Base-by-base conservation (phyloP, 2,329 filamentous ascomycete genomes). In the Mycosphaerella sp. region DNA sequence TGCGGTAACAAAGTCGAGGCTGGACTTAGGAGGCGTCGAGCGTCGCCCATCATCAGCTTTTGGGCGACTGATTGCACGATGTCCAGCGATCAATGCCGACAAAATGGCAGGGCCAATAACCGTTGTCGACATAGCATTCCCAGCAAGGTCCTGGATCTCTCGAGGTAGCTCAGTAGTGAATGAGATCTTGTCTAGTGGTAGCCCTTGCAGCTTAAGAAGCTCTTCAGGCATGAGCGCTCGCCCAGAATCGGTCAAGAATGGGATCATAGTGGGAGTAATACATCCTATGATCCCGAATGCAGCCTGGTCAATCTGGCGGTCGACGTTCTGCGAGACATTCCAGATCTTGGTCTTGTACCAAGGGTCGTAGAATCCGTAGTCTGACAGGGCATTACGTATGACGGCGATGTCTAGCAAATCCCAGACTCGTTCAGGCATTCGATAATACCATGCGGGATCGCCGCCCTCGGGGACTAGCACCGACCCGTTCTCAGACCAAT, bases 111-210 rank as follows among this genome's bases (percentile, higher is more conserved):
- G 74, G 2, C 82, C 84, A 8, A 89, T 80, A 0, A 89, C 84
- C 0, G 86, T 85, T 0, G 80, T 81, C 1, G 79, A 82, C 87
- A 91, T 91, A 0, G 87, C 87, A 64, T 93, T 91, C 0, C 87
- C 87, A 1, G 85, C 85, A 2, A 91, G 70, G 57, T 89, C 80
- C 55, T 84, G 80, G 2, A 87, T 71, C 14, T 89, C 67, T 1
- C 64, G 58, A 0, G 66, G 55, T 0, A 75, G 78, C 59, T 90
- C 82, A 7, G 76, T 76, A 0, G 79, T 82, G n/a, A 89, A 73
- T 0, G 81, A 70, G 9, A 90, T 70, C 43, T 77, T 75, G 48
- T 81, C 70, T 1, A 84, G 65, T 0, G 85, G 84, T 43, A 90
- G 71, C 1, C 86, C 87, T 68, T 90, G 87, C 4, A 89, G 66